Base-by-base conservation (phyloP, 768 basidiomycete genomes). In the Serendipita sp. region DNA sequence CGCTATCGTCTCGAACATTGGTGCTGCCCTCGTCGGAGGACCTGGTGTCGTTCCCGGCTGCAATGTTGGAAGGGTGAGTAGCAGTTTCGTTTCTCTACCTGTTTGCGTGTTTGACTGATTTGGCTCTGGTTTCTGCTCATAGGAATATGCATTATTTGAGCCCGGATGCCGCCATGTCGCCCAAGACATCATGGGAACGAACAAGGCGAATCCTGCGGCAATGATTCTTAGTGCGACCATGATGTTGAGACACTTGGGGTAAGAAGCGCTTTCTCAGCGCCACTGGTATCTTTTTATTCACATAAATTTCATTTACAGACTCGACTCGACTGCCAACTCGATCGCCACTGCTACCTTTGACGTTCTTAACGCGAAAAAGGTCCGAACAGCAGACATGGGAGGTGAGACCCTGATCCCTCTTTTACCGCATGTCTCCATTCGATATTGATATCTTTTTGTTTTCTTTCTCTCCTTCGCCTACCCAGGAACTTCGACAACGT, bases 141-240 rank as follows among this genome's bases (percentile, higher is more conserved):
- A 90, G 86, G 96, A 98, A 75, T 98, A 91, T 73, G 96, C 96
- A 30, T 81, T 99, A 64, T 99, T 99, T 74, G 96, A 99, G 75
- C 96, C 96, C 38, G 96, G 96, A 72, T 98, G 96, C 77, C 86
- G 95, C 76, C 91, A 92, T 72, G 89, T 92, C 69, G 90, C 91
- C 63, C 85, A 86, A 71, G 93, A 96, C 71, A 91, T 97, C 76
- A 97, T 95, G 86, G 91, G 92, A 69, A 91, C 89, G 67, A 89
- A 92, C 79, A 85, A 86, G 68, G 92, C 92, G 67, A 99, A 99
- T 79, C 96, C 96, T 13, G 88, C 94, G 52, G 96, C 95, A 41
- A 94, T 97, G 85, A 87, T 99, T 73, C 84, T 98, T 66, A 93
- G 90, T 68, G 89, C 95, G 38, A 94, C 95, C 45, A 95, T 99